Conservation (phyloP, 2,329 filamentous ascomycete species). For the Acrocalymma vagum region DNA sequence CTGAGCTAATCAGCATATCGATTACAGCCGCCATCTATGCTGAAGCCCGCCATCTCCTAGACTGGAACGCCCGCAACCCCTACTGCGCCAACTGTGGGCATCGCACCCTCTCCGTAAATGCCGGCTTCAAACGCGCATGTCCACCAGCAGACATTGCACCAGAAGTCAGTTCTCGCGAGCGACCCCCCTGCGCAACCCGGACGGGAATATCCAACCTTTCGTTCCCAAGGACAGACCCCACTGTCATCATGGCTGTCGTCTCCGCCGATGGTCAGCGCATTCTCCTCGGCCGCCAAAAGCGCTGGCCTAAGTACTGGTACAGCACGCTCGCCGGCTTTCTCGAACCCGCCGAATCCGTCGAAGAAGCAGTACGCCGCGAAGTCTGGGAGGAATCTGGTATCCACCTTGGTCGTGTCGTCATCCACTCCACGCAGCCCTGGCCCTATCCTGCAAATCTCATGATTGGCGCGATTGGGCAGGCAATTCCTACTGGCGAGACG, state of each 20-base stretch:
- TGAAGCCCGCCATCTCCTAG: slow-evolving; percentile 84
- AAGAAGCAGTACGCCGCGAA: slow-evolving; percentile 60
- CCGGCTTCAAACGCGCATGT: slow-evolving; percentile 82
- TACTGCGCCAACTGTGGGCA: slow-evolving; percentile 92
- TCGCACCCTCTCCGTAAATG: slow-evolving; percentile 79
- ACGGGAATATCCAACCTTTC: slow-evolving; percentile 87
- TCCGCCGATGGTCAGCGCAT: slow-evolving; percentile 79
- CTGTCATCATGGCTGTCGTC: slow-evolving; percentile 93
- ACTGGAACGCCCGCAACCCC: slow-evolving; percentile 93
- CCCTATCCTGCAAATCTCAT: slow-evolving; percentile 63
- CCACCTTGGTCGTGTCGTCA: slow-evolving; percentile 58
- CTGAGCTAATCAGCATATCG: slow-evolving; percentile 5
- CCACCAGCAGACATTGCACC: slow-evolving; percentile 72
- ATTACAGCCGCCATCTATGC: slow-evolving; percentile 83
- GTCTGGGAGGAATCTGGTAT: slow-evolving; percentile 62
- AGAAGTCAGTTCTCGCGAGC: slow-evolving; percentile 54
- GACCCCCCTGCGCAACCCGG: slow-evolving; percentile 80
- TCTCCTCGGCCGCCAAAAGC: slow-evolving; percentile 83
- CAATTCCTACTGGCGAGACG: slow-evolving; percentile 78
- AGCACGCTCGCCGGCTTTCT: slow-evolving; percentile 74
- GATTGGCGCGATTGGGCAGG: slow-evolving; percentile 81
- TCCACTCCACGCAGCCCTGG: slow-evolving; percentile 62
- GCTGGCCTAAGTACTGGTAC: slow-evolving; percentile 87
- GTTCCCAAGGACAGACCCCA: slow-evolving; percentile 93
- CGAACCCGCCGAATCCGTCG: slow-evolving; percentile 60